Evolutionary conservation across 2,329 filamentous ascomycete genomes (phyloP).

Genomic region (Eutypella sp.): DNA sequence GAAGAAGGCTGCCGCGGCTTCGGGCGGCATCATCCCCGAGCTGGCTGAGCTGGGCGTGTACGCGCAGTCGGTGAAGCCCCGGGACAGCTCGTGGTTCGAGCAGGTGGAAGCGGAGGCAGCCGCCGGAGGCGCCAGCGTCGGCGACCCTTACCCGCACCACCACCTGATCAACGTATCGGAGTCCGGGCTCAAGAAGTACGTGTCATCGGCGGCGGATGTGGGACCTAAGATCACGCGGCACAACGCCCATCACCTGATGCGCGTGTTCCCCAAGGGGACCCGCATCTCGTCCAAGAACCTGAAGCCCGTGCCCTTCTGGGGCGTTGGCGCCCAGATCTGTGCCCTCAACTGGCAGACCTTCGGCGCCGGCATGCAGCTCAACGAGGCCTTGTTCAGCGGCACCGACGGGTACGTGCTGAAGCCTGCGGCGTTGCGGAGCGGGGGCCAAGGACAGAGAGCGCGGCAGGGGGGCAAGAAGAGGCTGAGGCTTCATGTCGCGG

Average conservation of each 20-base stretch:
- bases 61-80: constrained; percentile 64
- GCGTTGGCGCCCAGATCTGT: constrained; percentile 62
- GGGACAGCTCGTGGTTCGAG: constrained; percentile 61
- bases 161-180: constrained; percentile 59
- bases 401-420: constrained; percentile 64
- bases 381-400: constrained; percentile 62
- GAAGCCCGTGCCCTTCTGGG: constrained; percentile 60
- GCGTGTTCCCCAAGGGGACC: constrained; percentile 64
- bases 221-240: constrained; percentile 49
- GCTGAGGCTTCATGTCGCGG: constrained; percentile 55
- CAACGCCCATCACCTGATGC: constrained; percentile 64
- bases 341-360: constrained; percentile 69
- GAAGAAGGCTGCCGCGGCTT: constrained; percentile 40
- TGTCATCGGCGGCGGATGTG: constrained; percentile 39
- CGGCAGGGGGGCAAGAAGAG: constrained; percentile 41
- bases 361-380: constrained; percentile 60
- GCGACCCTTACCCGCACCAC: constrained; percentile 22
- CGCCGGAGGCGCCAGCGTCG: constrained; percentile 30
- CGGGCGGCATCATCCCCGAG: constrained; percentile 55
- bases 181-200: constrained; percentile 47
- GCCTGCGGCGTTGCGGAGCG: constrained; percentile 52
- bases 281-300: constrained; percentile 64
- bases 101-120: too few relatives aligned
- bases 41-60: constrained; percentile 63
- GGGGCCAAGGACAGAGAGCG: constrained; percentile 44